phyloP scores from a whole-genome alignment of 1,284 basidiomycete species.

The Schizophyllum amplum region DNA sequence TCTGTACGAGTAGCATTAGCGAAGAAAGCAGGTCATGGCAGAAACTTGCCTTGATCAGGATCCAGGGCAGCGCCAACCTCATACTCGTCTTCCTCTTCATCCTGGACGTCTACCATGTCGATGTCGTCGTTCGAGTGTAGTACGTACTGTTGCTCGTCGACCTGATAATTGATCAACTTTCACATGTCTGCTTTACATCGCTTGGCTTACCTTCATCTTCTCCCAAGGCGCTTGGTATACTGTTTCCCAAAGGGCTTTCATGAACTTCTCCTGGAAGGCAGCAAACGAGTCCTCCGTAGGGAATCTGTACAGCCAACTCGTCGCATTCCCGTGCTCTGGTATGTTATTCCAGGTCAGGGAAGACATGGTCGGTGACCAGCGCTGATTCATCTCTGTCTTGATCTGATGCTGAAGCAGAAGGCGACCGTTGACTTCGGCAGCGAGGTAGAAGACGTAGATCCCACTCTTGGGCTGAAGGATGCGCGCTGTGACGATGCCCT shows the following conservation, averaged over 20 bases:
- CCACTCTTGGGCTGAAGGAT: slow-evolving; percentile 48
- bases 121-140: slow-evolving; percentile 71
- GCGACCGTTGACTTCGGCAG: slow-evolving; percentile 42
- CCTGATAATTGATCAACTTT: slow-evolving; percentile 14
- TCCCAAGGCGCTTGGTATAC: slow-evolving; percentile 70
- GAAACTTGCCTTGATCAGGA: slow-evolving; percentile 34
- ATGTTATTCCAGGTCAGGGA: slow-evolving; percentile 85
- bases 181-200: slow-evolving; percentile 1
- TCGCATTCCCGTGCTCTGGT: slow-evolving; percentile 50
- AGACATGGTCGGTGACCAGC: slow-evolving; percentile 49
- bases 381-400: slow-evolving; percentile 68
- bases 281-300: slow-evolving; percentile 47
- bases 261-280: slow-evolving; percentile 62
- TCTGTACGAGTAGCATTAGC: neutral
- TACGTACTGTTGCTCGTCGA: slow-evolving; percentile 75
- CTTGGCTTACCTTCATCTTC: slow-evolving; percentile 70
- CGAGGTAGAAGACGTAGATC: slow-evolving; percentile 57
- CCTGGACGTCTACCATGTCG: slow-evolving; percentile 73
- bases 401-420: slow-evolving; percentile 56
- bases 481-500: slow-evolving; percentile 66
- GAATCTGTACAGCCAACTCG: slow-evolving; percentile 85
- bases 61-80: slow-evolving; percentile 61
- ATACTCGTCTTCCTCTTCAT: slow-evolving; percentile 71
- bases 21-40: neutral
- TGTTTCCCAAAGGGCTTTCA: slow-evolving; percentile 76